Evolutionary conservation across 108 stramenopile genomes (phyloP).

Genomic region (Conticribra guillardii): DNA sequence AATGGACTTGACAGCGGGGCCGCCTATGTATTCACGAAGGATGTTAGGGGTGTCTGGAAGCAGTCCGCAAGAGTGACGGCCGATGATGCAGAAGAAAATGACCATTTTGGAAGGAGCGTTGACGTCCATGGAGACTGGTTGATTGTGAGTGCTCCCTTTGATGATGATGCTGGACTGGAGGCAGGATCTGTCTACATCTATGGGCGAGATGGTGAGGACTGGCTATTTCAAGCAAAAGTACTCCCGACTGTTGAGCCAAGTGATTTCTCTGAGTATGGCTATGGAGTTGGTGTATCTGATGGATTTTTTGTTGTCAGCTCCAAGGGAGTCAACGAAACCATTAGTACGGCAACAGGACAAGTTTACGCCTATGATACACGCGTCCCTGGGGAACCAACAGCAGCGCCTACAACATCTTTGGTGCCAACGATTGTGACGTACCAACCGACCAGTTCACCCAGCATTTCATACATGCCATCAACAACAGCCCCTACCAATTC

Average conservation of each 20-base stretch:
- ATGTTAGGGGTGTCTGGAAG: constrained; percentile 18
- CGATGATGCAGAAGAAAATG: constrained; percentile 23
- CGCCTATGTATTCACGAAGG: constrained; percentile 32
- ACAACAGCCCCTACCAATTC: neutral
- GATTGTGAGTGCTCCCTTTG: constrained; percentile 35
- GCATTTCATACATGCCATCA: neutral
- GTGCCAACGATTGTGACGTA: constrained; percentile 13
- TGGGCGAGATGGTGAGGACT: constrained; percentile 10
- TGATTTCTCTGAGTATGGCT: constrained; percentile 21
- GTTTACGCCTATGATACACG: constrained; percentile 19
- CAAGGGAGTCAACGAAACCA: constrained; percentile 14
- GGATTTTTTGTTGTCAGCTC: constrained; percentile 21
- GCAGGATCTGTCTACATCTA: constrained; percentile 32
- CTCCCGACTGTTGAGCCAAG: constrained; percentile 11
- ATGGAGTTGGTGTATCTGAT: constrained; percentile 22
- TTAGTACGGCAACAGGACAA: constrained; percentile 2
- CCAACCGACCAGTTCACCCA: neutral
- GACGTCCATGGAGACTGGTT: constrained; percentile 26
- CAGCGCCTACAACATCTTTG: constrained; percentile 9
- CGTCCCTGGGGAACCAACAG: constrained; percentile 11
- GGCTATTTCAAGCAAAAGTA: constrained; percentile 25
- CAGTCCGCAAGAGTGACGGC: constrained; percentile 25
- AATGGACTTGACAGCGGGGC: constrained; percentile 31
- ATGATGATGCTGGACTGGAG: constrained; percentile 28
- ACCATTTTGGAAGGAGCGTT: constrained; percentile 39